phyloP scores from a whole-genome alignment of 345 rosid genomes.

The Lepidium africanum region DNA sequence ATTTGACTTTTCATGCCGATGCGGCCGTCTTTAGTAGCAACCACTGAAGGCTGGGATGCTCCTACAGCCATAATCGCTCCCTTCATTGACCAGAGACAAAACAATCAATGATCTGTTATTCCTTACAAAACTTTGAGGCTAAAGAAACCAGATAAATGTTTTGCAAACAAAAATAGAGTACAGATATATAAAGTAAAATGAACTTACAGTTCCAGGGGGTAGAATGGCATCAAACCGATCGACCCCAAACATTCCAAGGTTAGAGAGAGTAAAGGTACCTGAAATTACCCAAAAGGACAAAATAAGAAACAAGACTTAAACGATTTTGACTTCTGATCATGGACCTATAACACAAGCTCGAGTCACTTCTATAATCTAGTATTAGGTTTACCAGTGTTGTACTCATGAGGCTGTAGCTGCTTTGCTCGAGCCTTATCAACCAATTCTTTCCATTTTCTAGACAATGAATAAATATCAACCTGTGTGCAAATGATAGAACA shows the following conservation, averaged over 20 bases:
- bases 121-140: background rate
- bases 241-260: constrained; percentile 98
- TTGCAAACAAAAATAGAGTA: background rate
- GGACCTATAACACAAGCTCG: background rate
- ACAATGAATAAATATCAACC: constrained; percentile 89
- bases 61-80: constrained; percentile 99
- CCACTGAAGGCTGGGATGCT: constrained; percentile 75
- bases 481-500: constrained; percentile 9
- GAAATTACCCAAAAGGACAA: background rate
- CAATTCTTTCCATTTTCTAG: constrained; percentile 97
- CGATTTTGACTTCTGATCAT: background rate
- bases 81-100: constrained; percentile 34
- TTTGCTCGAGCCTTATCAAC: constrained; percentile 93
- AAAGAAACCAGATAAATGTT: background rate
- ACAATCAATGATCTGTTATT: background rate
- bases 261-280: constrained; percentile 96
- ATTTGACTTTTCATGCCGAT: constrained; percentile 92
- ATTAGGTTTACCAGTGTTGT: constrained; percentile 55
- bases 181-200: background rate
- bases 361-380: background rate
- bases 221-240: constrained; percentile 96
- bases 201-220: constrained; percentile 91
- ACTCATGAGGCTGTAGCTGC: constrained; percentile 93
- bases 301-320: background rate
- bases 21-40: constrained; percentile 78